Base-by-base conservation (phyloP, 331 rosid genomes). In the Quercus phellos region DNA sequence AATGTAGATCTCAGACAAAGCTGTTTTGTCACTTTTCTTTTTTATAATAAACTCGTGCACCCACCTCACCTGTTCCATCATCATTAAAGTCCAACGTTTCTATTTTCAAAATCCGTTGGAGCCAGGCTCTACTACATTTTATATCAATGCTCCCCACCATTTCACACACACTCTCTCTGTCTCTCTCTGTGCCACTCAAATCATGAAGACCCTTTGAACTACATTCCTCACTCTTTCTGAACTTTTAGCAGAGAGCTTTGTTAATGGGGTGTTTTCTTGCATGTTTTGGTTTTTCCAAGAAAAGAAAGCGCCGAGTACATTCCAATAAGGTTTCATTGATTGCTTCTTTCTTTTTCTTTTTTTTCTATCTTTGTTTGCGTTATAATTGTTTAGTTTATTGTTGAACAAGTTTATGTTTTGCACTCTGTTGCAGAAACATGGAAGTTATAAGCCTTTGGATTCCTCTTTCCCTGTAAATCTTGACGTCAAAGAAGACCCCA, bases 221-320 rank as follows among this genome's bases (percentile, higher is more conserved):
- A 51, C 81, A 46, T 71, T 68, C 74, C 46, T 74, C 61, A n/a
- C 43, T 74, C 67, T 55, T 50, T 42, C 80, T 80, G 83, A 29
- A 74, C 59, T 56, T 68, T 18, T 54, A 55, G 51, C 17, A 46
- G 14, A 46, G 53, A 10, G 17, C 53, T 46, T 64, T 60, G 42
- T 72, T 10, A 54, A 90, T 91, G 99, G 98, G 96, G 68, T 94
- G 98, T 59, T 94, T 95, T 75, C 93, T 93, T 63, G 89, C 81
- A 67, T 93, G 98, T 79, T 91, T 95, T 59, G 91, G 93, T 60
- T 78, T 93, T 29, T 77, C 94, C 42, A 84, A 87, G 84, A 90
- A 88, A 73, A 77, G 90, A 42, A 93, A 78, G 76, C 83, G 85
- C 12, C 85, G 89, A 78, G 88, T 85, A 78, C 73, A 90, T 6